Evolutionary conservation across 805 yeast genomes (phyloP).

Genomic region (Lachancea thermotolerans): DNA sequence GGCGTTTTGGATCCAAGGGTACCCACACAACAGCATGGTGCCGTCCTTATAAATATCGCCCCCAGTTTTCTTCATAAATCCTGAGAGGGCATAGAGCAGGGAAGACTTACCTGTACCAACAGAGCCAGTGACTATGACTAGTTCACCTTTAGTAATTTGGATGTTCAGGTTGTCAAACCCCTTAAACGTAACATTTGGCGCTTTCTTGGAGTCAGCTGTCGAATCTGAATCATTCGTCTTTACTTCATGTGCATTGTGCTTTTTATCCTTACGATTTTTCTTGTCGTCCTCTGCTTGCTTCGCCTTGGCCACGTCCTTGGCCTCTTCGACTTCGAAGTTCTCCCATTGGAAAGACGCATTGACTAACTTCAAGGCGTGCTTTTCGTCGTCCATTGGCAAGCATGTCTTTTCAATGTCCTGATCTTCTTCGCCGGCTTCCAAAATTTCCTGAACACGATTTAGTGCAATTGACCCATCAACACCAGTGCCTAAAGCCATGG

Average conservation of each 20-base stretch:
- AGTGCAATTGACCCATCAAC: slow-evolving; percentile 63
- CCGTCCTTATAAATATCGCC: slow-evolving; percentile 51
- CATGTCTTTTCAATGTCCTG: slow-evolving; percentile 18
- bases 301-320: slow-evolving; percentile 24
- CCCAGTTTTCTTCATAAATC: slow-evolving; percentile 45
- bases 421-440: slow-evolving; percentile 40
- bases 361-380: slow-evolving; percentile 42
- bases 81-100: slow-evolving; percentile 53
- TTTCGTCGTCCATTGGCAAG: slow-evolving; percentile 15
- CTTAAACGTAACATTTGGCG: slow-evolving; percentile 30
- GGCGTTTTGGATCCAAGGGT: slow-evolving; percentile 69
- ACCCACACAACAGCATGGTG: slow-evolving; percentile 36
- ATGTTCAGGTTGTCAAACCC: slow-evolving; percentile 49
- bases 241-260: slow-evolving; percentile 1
- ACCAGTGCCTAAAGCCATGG: slow-evolving; percentile 61
- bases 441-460: slow-evolving; percentile 46
- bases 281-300: slow-evolving; percentile 24
- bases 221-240: slow-evolving; percentile 6
- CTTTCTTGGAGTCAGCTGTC: slow-evolving; percentile 10
- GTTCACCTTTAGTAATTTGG: slow-evolving; percentile 53
- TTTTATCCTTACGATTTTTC: background rate
- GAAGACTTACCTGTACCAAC: slow-evolving; percentile 39
- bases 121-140: slow-evolving; percentile 52
- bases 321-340: slow-evolving; percentile 33
- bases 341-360: slow-evolving; percentile 69